These are phyloP conservation scores for Hygrophila difformis DNA, from an alignment of 257 asterid species.

Conservation along the genomic window DNA sequence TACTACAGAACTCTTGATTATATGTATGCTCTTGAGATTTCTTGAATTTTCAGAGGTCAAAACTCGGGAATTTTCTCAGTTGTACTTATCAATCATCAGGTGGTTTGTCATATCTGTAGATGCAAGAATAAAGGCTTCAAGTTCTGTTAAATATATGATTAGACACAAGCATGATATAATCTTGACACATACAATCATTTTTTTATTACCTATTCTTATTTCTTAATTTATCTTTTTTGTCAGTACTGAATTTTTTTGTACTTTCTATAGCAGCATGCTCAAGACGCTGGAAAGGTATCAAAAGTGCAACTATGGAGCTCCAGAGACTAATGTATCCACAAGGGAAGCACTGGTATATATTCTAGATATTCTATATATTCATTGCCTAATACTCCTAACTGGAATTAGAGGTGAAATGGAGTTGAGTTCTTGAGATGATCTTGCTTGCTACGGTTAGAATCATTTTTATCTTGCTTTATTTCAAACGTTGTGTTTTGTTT, in stretches of 20 bases:
- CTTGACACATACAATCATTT: too few relatives aligned
- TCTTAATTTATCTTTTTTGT: too few relatives aligned
- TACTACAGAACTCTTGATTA: conserved; percentile 1
- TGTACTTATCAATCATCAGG: conserved; percentile 7
- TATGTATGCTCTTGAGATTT: conserved; percentile 2
- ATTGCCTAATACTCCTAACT: too few relatives aligned
- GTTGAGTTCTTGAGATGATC: too few relatives aligned
- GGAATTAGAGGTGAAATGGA: too few relatives aligned
- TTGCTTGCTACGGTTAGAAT: too few relatives aligned
- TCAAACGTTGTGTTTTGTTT: too few relatives aligned
- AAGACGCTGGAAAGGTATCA: conserved; percentile 94
- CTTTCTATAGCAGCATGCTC: conserved; percentile 67
- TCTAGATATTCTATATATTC: too few relatives aligned
- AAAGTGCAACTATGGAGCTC: conserved; percentile 97
- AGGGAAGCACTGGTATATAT: conserved; percentile 92
- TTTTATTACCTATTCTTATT: neutral
- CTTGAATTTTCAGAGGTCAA: conserved; percentile 7
- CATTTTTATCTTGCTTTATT: too few relatives aligned
- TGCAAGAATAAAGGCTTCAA: conserved; percentile 10
- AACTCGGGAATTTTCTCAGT: conserved; percentile 1
- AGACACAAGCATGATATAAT: conserved; percentile 11
- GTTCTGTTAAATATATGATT: conserved; percentile 14
- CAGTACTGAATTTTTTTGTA: too few relatives aligned
- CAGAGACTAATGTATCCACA: conserved; percentile 75
- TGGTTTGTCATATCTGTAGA: conserved; percentile 13